These are phyloP conservation scores for Cyclotella baltica DNA, from an alignment of 108 stramenopile species.

Conservation along the genomic window DNA sequence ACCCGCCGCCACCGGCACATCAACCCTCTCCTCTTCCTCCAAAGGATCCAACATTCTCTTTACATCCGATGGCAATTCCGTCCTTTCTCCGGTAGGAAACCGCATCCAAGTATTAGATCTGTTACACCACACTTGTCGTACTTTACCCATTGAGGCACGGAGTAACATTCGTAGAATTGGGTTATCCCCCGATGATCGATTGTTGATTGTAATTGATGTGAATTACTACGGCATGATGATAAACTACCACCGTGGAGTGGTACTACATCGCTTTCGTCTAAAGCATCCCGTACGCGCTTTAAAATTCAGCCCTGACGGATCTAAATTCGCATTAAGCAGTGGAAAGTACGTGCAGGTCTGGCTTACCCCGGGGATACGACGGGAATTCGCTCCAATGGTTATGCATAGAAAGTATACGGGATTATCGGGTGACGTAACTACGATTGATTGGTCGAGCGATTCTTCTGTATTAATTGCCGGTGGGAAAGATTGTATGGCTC, in stretches of 20 bases:
- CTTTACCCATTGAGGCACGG: constrained; percentile 90
- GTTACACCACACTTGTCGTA: constrained; percentile 84
- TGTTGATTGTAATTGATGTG: constrained; percentile 89
- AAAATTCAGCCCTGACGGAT: constrained; percentile 90
- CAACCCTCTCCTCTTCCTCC: constrained; percentile 55
- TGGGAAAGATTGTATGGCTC: constrained; percentile 83
- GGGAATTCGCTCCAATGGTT: constrained; percentile 94
- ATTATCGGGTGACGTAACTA: constrained; percentile 81
- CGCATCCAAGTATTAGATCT: constrained; percentile 93
- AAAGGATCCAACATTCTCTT: constrained; percentile 92
- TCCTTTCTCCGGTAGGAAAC: constrained; percentile 94
- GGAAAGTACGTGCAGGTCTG: constrained; percentile 96
- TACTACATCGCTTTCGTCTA: constrained; percentile 95
- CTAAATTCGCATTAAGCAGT: constrained; percentile 89
- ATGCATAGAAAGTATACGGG: constrained; percentile 94
- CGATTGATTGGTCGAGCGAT: constrained; percentile 91
- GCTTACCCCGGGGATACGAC: constrained; percentile 83
- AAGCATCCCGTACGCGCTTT: constrained; percentile 83
- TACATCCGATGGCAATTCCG: constrained; percentile 89
- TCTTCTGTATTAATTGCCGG: constrained; percentile 85
- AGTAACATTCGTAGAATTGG: constrained; percentile 91
- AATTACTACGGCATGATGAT: constrained; percentile 79
- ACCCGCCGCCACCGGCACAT: constrained; percentile 60
- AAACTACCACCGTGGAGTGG: constrained; percentile 84
- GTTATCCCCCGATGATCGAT: constrained; percentile 79